These are phyloP conservation scores for Moringa oleifera DNA, from an alignment of 345 rosid genomes.

Conservation along the genomic window DNA sequence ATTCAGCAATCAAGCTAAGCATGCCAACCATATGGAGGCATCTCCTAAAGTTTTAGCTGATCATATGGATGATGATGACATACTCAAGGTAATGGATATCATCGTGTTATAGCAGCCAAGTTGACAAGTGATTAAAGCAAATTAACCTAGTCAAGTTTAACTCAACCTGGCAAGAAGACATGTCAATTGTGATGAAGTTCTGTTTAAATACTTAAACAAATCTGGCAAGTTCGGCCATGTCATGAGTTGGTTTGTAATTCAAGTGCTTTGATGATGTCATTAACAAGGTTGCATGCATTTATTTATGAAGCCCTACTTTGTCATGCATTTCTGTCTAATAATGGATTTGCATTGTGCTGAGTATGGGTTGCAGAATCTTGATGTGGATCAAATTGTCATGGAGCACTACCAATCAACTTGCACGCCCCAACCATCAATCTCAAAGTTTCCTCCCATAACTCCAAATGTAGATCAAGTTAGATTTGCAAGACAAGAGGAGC, in stretches of 20 bases:
- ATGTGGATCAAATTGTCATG: conserved; percentile 83
- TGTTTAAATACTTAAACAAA: neutral
- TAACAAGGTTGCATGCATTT: too few species aligned
- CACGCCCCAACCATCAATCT: conserved; percentile 69
- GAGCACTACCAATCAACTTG: conserved; percentile 72
- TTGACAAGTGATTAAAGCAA: conserved; percentile 5
- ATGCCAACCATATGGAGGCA: conserved; percentile 25
- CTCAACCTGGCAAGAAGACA: conserved; percentile 2
- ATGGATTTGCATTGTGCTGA: conserved; percentile 10
- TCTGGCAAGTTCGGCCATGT: neutral
- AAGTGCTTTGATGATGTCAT: neutral
- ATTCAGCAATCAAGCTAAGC: conserved; percentile 24
- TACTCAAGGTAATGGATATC: conserved; percentile 55
- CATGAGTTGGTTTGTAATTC: neutral
- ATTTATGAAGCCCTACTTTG: conserved; percentile 1
- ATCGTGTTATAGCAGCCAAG: conserved; percentile 3
- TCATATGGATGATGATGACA: conserved; percentile 78
- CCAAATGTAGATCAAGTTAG: conserved; percentile 38
- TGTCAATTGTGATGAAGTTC: conserved; percentile 7
- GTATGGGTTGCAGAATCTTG: conserved; percentile 64
- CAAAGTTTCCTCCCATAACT: conserved; percentile 48
- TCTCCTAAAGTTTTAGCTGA: conserved; percentile 39
- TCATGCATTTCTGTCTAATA: conserved; percentile 1
- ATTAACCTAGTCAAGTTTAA: neutral
- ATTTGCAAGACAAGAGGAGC: conserved; percentile 38